Base-by-base conservation (phyloP, 495 filamentous ascomycete species). In the Trichoderma gamsii region DNA sequence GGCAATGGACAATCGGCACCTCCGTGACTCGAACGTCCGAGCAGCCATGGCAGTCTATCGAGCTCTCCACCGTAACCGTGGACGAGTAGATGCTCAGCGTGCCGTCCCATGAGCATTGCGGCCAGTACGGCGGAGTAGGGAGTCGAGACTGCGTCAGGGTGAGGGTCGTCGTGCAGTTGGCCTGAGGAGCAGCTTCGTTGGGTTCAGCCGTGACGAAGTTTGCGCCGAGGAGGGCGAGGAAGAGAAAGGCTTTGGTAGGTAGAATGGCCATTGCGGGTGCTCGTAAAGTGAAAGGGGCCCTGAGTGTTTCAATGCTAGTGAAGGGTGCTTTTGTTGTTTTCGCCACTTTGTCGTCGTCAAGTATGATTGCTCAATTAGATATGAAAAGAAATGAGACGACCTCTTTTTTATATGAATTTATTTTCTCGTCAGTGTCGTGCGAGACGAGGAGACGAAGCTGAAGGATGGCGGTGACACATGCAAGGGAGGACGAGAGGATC, bases 1-100 rank as follows among this genome's bases (percentile, higher is more conserved):
- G 76, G 67, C 77, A 79, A 35, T 68, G 69, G 9, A 68, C 72
- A 4, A 67, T 51, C 3, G 43, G 65, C 21, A 71, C 66, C 5
- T 69, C 63, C 29, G 65, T 52, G 3, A 75, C 59, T 1, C 29
- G 35, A 29, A 79, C 27, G 41, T 69, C 56, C 15, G 69, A 49
- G 67, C 77, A 79, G 4, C 77, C 77, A 46, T 73, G 63, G 68
- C 77, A 79, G 70, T 79, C 64, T 23, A 79, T 64, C 16, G 67
- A 66, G 41, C 67, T 65, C 25, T 61, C 69, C 9, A 69, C 15
- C 4, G 70, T 69, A 6, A 70, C 73, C 12, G 77, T 78, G 1
- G 71, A 72, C n/a, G 75, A 72, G 41, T 73, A 77, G 38, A 71
- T 23, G 0, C 73, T 78, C 5, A 63, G 8, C 0, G 71, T 73